These are phyloP conservation scores for Talaromyces proteolyticus DNA, from an alignment of 495 filamentous ascomycete species.

Conservation along the genomic window DNA sequence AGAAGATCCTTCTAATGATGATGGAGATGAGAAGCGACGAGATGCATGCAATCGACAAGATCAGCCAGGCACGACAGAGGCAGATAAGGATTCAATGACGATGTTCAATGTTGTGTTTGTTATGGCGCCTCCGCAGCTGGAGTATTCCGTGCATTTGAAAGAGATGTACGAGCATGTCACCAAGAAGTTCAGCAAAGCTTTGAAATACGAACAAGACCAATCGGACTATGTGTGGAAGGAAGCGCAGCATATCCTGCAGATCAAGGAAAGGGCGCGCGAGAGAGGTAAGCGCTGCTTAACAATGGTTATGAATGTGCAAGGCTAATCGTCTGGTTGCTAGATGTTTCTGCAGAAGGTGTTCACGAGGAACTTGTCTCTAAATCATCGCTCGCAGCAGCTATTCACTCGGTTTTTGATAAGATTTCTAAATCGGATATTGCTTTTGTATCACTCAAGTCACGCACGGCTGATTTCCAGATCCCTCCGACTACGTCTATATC, in stretches of 20 bases:
- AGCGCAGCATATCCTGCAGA: constrained; percentile 64
- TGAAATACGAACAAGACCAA: constrained; percentile 86
- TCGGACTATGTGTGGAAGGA: constrained; percentile 86
- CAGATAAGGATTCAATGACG: constrained; percentile 64
- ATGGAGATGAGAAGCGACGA: constrained; percentile 14
- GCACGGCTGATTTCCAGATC: constrained; percentile 79
- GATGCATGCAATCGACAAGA: constrained; percentile 7
- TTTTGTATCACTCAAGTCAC: constrained; percentile 53
- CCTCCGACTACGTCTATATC: constrained; percentile 72
- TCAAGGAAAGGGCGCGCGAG: constrained; percentile 76
- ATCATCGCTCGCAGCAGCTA: constrained; percentile 78
- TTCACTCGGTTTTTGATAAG: constrained; percentile 71
- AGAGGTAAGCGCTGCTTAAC: constrained; percentile 46
- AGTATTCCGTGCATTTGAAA: constrained; percentile 65
- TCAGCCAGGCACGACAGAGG: constrained; percentile 19
- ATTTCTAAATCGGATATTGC: constrained; percentile 83
- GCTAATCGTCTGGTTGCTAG: constrained; percentile 15
- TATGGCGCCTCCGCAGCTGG: constrained; percentile 68
- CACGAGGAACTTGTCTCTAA: constrained; percentile 59
- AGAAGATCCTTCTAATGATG: constrained; percentile 16
- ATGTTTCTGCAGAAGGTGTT: constrained; percentile 29
- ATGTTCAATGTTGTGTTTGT: constrained; percentile 99
- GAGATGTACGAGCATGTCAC: constrained; percentile 84
- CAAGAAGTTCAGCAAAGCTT: constrained; percentile 80
- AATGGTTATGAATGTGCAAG: not conserved